Conservation (phyloP, 2,329 filamentous ascomycete species). For the Alternaria sp. region DNA sequence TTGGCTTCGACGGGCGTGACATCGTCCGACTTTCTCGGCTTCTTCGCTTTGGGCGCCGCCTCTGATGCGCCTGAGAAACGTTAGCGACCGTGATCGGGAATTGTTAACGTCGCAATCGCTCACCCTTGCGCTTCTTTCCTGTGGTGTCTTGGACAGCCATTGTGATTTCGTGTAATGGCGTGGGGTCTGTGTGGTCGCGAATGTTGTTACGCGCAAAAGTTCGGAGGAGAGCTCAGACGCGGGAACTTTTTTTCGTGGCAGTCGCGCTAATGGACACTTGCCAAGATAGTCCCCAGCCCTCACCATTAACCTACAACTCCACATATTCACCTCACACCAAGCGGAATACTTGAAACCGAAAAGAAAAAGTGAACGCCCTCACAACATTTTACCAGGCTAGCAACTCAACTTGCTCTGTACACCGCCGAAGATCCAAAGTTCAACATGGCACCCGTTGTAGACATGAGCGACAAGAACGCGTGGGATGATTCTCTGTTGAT, state of each 20-base stretch:
- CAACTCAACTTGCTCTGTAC: background rate
- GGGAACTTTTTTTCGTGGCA: constrained; percentile 39
- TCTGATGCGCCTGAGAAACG: constrained; percentile 40
- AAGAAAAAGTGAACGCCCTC: background rate
- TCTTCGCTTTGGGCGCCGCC: constrained; percentile 46
- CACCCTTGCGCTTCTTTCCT: constrained; percentile 64
- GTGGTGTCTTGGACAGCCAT: constrained; percentile 62
- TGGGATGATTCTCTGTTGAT: constrained; percentile 49
- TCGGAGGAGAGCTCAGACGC: constrained; percentile 35
- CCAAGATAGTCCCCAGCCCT: constrained; percentile 18
- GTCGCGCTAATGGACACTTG: constrained; percentile 29
- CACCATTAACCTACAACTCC: background rate
- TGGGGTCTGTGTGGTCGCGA: constrained; percentile 12
- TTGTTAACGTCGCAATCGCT: background rate
- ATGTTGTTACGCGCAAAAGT: constrained; percentile 37
- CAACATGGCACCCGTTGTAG: constrained; percentile 33
- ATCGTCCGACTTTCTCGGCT: constrained; percentile 46
- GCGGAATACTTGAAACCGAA: background rate
- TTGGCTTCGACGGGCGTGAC: constrained; percentile 28
- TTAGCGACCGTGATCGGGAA: constrained; percentile 13
- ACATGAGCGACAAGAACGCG: constrained; percentile 39
- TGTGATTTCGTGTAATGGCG: constrained; percentile 27
- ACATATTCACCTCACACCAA: background rate
- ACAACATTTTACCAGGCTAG: background rate
- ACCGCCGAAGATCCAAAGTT: background rate